These are phyloP conservation scores for Poronia punctata DNA, from an alignment of 495 filamentous ascomycete species.

Conservation along the genomic window DNA sequence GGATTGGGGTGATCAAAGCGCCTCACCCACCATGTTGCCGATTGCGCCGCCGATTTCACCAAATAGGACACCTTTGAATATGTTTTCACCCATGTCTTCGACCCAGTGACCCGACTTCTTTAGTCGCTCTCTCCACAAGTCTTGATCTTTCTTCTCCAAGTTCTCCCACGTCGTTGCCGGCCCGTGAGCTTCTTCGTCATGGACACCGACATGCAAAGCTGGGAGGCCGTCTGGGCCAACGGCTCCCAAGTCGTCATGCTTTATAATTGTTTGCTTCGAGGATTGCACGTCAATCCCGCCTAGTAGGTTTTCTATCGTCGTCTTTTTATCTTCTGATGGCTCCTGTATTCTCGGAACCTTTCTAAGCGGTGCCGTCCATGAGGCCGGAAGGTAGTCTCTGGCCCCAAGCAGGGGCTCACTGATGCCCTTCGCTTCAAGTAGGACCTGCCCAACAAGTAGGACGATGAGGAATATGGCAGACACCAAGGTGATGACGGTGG, in stretches of 20 bases:
- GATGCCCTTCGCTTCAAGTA: conserved; percentile 60
- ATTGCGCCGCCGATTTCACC: conserved; percentile 55
- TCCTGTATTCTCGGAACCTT: conserved; percentile 8
- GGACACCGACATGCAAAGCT: conserved; percentile 28
- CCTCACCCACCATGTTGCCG: conserved; percentile 40
- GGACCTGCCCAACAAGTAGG: conserved; percentile 55
- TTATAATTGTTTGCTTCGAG: conserved; percentile 19
- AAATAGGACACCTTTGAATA: conserved; percentile 71
- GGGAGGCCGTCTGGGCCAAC: conserved; percentile 16
- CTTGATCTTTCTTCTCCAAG: conserved; percentile 49
- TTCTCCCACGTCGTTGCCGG: conserved; percentile 59
- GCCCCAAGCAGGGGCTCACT: conserved; percentile 49
- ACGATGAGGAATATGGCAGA: conserved; percentile 49
- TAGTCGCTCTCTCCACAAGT: conserved; percentile 62
- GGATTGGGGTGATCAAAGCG: conserved; percentile 11
- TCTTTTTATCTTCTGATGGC: conserved; percentile 12
- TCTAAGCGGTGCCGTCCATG: conserved; percentile 22
- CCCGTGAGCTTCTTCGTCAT: conserved; percentile 38
- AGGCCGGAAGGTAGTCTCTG: conserved; percentile 16
- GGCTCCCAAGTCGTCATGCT: conserved; percentile 16
- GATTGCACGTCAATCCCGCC: conserved; percentile 12
- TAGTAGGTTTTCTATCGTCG: conserved; percentile 21
- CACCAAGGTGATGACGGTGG: conserved; percentile 39
- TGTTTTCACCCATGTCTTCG: conserved; percentile 60
- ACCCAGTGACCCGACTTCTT: conserved; percentile 66